A percentile compares a stretch with the other conserved stretches of the same genome.
Evolutionary conservation across 2,329 filamentous ascomycete genomes (phyloP).

Genomic region (Chalara sp.): DNA sequence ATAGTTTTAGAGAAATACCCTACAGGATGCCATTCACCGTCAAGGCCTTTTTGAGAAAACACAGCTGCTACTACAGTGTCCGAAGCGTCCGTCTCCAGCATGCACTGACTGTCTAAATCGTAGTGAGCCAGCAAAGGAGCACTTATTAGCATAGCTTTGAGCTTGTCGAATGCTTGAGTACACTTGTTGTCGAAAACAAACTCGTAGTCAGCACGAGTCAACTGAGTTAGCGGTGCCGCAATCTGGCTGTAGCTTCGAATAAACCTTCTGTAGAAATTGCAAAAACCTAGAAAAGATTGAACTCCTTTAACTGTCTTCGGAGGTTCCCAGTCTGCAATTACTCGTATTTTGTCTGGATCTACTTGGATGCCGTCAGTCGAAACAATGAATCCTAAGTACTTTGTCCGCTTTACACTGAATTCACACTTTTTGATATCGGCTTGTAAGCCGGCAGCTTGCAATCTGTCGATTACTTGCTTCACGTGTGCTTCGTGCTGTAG

Average conservation of each 20-base stretch:
- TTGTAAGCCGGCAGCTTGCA: slow-evolving; percentile 1
- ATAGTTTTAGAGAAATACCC: no score
- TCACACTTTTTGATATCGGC: slow-evolving; percentile 4
- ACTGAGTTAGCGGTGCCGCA: not conserved
- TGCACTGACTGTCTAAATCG: not conserved
- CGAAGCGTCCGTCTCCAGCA: not conserved
- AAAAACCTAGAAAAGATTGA: not conserved
- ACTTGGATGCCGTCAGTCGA: slow-evolving; percentile 1
- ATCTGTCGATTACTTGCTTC: not conserved
- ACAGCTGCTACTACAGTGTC: not conserved
- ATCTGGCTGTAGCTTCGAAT: not conserved
- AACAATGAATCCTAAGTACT: slow-evolving; percentile 8
- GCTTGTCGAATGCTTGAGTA: no score
- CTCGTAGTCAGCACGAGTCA: not conserved
- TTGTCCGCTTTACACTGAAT: not conserved
- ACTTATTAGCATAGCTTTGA: no score
- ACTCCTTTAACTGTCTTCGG: slow-evolving; percentile 1
- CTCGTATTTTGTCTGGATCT: not conserved
- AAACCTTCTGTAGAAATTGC: not conserved
- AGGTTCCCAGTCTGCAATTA: not conserved
- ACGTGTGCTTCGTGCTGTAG: not conserved
- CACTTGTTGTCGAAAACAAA: no score
- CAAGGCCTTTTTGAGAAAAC: not conserved
- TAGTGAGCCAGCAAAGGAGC: no score
- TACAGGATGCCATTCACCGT: no score